A percentile compares a stretch with the other conserved stretches of the same genome.
phyloP scores from a whole-genome alignment of 805 yeast species.

The Brettanomyces anomalus region DNA sequence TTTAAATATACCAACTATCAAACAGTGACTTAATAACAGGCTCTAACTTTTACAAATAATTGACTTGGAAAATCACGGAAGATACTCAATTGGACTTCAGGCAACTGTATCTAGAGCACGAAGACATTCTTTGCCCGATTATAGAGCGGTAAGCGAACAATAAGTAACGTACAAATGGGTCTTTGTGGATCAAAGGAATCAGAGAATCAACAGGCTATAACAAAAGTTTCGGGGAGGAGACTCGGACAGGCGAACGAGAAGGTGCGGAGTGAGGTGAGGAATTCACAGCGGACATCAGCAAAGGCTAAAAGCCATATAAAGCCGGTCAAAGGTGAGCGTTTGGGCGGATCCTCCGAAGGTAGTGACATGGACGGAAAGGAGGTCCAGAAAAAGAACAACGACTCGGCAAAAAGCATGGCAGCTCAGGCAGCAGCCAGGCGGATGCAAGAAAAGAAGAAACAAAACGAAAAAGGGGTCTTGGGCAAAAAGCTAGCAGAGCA shows the following conservation, averaged over 20 bases:
- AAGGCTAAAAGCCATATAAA: too few relatives aligned
- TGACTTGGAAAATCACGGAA: too few relatives aligned
- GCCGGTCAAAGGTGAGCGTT: conserved; percentile 9
- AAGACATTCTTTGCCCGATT: too few relatives aligned
- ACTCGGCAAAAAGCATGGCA: conserved; percentile 19
- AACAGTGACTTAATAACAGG: too few relatives aligned
- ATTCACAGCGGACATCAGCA: too few relatives aligned
- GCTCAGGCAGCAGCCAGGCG: conserved; percentile 23
- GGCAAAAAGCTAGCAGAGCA: conserved; percentile 19
- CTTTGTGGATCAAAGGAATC: conserved; percentile 19
- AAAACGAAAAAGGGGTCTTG: conserved; percentile 17
- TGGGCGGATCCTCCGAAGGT: conserved; percentile 5
- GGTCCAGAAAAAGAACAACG: neutral
- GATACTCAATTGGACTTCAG: too few relatives aligned
- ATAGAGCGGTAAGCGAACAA: too few relatives aligned
- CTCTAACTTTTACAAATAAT: too few relatives aligned
- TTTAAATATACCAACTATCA: too few relatives aligned
- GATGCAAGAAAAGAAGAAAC: conserved; percentile 8
- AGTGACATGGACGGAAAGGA: conserved; percentile 3
- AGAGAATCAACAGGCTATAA: neutral
- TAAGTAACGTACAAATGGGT: conserved; percentile 12
- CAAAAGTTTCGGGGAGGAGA: neutral
- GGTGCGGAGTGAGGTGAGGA: too few relatives aligned
- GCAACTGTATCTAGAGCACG: too few relatives aligned
- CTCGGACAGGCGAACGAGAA: too few relatives aligned